Percentiles rank a stretch among this genome's conserved stretches.
Conservation (phyloP, 73 alveolate genomes). For the Tetrahymena thermophila region DNA sequence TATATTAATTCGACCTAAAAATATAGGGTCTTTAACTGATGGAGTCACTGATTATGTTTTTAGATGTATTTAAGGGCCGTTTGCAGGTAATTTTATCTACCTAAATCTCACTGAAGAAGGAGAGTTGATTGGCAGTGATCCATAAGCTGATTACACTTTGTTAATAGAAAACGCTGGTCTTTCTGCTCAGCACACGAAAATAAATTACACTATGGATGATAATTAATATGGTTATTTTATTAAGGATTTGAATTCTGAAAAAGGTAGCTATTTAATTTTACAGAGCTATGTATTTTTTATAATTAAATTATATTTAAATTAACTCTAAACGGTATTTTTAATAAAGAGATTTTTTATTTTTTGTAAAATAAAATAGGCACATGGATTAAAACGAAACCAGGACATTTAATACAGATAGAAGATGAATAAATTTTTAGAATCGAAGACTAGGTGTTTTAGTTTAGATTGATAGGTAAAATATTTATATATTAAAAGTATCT, state of each 20-base stretch:
- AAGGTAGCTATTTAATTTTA: background rate
- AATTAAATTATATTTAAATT: no score
- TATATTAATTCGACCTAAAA: background rate
- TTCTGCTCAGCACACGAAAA: background rate
- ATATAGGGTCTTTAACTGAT: background rate
- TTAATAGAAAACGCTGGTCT: slow-evolving; percentile 18
- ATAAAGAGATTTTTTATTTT: background rate
- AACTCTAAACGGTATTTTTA: background rate
- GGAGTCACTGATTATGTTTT: slow-evolving; percentile 34
- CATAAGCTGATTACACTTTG: slow-evolving; percentile 1
- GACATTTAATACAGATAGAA: background rate
- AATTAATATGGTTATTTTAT: background rate
- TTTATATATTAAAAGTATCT: no score
- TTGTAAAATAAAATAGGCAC: background rate
- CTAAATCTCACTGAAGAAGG: slow-evolving; percentile 25
- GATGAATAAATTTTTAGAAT: background rate
- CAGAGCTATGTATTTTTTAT: no score
- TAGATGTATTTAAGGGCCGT: slow-evolving; percentile 28
- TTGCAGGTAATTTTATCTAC: slow-evolving; percentile 26
- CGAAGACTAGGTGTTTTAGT: background rate
- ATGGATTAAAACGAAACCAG: background rate
- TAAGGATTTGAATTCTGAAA: background rate
- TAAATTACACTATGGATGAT: background rate
- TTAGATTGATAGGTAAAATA: background rate
- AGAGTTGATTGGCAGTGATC: slow-evolving; percentile 35